Conservation (phyloP, 2,329 filamentous ascomycete genomes). For the Trichoderma polysporum region DNA sequence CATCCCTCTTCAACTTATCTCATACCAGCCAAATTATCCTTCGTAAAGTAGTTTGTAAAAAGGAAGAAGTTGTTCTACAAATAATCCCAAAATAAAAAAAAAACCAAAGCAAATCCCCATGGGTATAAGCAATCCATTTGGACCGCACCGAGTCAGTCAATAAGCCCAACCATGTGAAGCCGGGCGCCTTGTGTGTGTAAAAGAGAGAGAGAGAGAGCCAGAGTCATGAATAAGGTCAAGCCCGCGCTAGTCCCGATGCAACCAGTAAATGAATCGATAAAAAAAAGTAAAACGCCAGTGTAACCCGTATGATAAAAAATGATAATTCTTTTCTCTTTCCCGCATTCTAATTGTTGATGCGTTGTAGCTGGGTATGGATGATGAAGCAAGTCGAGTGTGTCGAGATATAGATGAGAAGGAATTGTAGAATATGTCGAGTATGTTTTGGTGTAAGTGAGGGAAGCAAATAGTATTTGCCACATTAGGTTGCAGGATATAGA, state of each 20-base stretch:
- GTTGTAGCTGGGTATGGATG: slow-evolving; percentile 3
- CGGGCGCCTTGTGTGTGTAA: not conserved
- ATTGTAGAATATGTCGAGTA: not conserved
- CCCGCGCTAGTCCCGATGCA: slow-evolving; percentile 13
- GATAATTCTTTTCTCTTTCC: slow-evolving; percentile 15
- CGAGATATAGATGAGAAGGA: not conserved
- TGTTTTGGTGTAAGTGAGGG: not conserved
- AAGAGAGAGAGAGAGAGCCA: not conserved
- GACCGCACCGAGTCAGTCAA: not conserved
- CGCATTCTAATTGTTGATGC: slow-evolving; percentile 5
- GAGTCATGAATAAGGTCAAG: not conserved
- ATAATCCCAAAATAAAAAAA: not conserved
- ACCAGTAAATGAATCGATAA: slow-evolving; percentile 15
- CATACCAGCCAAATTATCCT: slow-evolving; percentile 2
- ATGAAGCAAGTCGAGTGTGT: slow-evolving; percentile 2
- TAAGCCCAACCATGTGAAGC: not conserved
- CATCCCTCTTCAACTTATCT: not conserved
- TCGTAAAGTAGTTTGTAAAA: not conserved
- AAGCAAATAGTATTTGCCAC: not conserved
- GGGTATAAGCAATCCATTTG: slow-evolving; percentile 2
- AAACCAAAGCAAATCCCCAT: not conserved
- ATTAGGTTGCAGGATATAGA: not conserved
- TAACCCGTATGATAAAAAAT: slow-evolving; percentile 6
- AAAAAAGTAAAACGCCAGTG: not conserved
- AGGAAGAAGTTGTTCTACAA: slow-evolving; percentile 4